These are phyloP conservation scores for Parastagonospora nodorum DNA, from an alignment of 2,329 filamentous ascomycete species.

Conservation along the genomic window DNA sequence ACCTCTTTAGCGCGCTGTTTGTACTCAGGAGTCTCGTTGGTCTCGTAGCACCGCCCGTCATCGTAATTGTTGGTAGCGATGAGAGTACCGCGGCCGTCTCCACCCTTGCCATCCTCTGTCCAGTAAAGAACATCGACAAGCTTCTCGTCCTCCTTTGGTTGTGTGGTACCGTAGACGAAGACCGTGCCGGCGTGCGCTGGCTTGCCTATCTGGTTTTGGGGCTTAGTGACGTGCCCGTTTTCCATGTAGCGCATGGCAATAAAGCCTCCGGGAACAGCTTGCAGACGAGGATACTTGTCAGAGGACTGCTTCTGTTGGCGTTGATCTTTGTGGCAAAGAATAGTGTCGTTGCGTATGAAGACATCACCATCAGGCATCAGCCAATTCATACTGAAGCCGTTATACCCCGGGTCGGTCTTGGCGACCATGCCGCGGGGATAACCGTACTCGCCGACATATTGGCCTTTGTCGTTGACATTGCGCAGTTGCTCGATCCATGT, in stretches of 20 bases:
- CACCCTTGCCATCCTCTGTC: constrained; percentile 80
- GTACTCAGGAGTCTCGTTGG: constrained; percentile 65
- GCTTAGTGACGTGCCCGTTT: constrained; percentile 56
- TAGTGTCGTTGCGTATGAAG: constrained; percentile 57
- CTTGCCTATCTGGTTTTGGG: constrained; percentile 48
- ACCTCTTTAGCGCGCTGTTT: constrained; percentile 62
- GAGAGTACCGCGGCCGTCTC: constrained; percentile 76
- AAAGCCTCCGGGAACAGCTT: constrained; percentile 55
- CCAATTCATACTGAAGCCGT: constrained; percentile 61
- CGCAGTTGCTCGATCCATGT: constrained; percentile 82
- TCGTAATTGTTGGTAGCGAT: constrained; percentile 82
- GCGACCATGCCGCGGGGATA: constrained; percentile 74
- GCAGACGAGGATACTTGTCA: constrained; percentile 65
- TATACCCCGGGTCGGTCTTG: constrained; percentile 61
- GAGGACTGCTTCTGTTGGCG: constrained; percentile 58
- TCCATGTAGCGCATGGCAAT: constrained; percentile 57
- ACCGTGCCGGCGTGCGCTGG: constrained; percentile 52
- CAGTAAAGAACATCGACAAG: constrained; percentile 74
- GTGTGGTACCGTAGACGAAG: constrained; percentile 56
- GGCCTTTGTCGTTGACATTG: constrained; percentile 73
- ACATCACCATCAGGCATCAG: constrained; percentile 57
- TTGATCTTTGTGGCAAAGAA: constrained; percentile 69
- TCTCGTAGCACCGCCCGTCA: constrained; percentile 87
- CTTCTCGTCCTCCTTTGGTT: constrained; percentile 59
- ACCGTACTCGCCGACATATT: constrained; percentile 71